Percentiles rank a stretch among this genome's conserved stretches.
Conservation (phyloP, 345 rosid genomes). For the Gossypium herbaceum region DNA sequence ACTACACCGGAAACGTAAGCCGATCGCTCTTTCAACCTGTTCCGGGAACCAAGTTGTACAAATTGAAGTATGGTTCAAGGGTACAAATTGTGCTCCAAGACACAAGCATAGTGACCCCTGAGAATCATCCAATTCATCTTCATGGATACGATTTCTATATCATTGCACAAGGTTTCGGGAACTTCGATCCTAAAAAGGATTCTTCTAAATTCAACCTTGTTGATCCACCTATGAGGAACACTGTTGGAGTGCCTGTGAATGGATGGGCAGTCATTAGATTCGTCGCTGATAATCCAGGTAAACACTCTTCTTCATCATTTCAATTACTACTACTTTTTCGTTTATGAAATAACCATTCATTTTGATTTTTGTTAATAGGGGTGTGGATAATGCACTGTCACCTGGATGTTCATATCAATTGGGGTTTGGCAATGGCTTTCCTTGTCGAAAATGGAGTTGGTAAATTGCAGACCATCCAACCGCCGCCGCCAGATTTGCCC, state of each 20-base stretch:
- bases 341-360: background rate
- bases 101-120: slow-evolving; percentile 73
- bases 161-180: slow-evolving; percentile 79
- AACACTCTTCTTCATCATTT: background rate
- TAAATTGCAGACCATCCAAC: slow-evolving; percentile 44
- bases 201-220: slow-evolving; percentile 69
- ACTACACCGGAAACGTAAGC: slow-evolving; percentile 85
- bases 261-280: slow-evolving; percentile 97
- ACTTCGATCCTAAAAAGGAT: slow-evolving; percentile 66
- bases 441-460: slow-evolving; percentile 77
- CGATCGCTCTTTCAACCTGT: slow-evolving; percentile 63
- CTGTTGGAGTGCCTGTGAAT: slow-evolving; percentile 65
- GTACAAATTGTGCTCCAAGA: slow-evolving; percentile 86
- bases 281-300: slow-evolving; percentile 95
- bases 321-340: background rate
- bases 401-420: slow-evolving; percentile 78
- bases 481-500: slow-evolving; percentile 73
- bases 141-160: slow-evolving; percentile 95
- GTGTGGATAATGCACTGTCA: slow-evolving; percentile 95
- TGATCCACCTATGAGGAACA: slow-evolving; percentile 92
- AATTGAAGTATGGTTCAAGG: slow-evolving; percentile 61
- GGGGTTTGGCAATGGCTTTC: slow-evolving; percentile 90
- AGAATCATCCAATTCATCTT: slow-evolving; percentile 89
- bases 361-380: slow-evolving; percentile 32
- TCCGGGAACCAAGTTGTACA: slow-evolving; percentile 63